Base-by-base conservation (phyloP, 2,329 filamentous ascomycete species). In the Cytospora leucostoma region DNA sequence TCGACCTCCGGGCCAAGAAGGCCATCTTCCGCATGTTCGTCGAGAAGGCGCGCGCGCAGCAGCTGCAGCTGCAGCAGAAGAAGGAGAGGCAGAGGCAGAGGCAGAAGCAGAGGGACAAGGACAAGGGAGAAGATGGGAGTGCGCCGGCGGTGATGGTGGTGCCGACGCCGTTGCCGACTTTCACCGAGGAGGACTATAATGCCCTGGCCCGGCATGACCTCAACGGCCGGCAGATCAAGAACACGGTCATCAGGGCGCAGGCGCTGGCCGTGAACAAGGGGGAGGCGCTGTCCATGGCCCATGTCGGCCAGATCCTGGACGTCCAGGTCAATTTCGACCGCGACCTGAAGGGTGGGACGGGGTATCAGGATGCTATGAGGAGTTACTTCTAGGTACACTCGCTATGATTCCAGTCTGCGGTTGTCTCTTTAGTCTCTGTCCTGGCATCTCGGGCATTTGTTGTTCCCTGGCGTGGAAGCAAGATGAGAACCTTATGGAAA, bases 11-110 rank as follows among this genome's bases (percentile, higher is more conserved):
- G 70, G 92, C 92, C 12, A 90, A 90, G 76, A 88, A 87, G 69
- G 83, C 86, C 65, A 90, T 97, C 53, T 96, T 94, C 86, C 88
- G 88, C 75, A 88, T 93, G 77, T 96, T 96, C 75, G 80, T 97
- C 47, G 86, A 89, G 63, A 85, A 88, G 38, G 91, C 93, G 4
- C 82, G 84, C 38, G 80, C 84, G 15, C 83, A 88, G 53, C 87
- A 91, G 63, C 85, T 84, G 58, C 75, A 87, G 17, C 79, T 84
- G 66, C 79, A 84, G 50, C 19, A 33, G 17, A 47, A 53, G 1
- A 84, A 86, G 68, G n/a, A 12, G 17, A 44, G 27, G 27, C 27
- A 27, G 27, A 44, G 40, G 10, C 5, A 6, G n/a, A 19, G 40
- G 11, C n/a, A n/a, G n/a, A n/a, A n/a, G n/a, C n/a, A n/a, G n/a